Conservation (phyloP, 805 yeast genomes). For the Wickerhamomyces queroliae region DNA sequence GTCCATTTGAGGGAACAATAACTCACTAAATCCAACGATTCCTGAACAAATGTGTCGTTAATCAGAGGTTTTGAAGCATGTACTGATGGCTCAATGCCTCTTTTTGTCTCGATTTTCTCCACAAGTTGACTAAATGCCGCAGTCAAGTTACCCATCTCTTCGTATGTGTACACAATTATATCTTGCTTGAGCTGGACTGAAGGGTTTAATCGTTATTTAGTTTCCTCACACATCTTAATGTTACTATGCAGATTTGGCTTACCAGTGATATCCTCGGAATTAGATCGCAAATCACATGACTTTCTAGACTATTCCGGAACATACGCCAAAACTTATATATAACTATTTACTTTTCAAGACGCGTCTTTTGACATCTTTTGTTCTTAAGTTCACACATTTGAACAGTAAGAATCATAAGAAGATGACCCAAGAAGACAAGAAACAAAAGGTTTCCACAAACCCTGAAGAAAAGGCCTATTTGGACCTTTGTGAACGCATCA, state of each 20-base stretch:
- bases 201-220: too few species aligned
- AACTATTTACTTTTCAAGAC: neutral
- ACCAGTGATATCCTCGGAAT: too few species aligned
- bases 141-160: conserved; percentile 13
- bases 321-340: too few species aligned
- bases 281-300: too few species aligned
- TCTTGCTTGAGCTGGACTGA: neutral
- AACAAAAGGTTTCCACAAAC: conserved; percentile 6
- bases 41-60: conserved; percentile 17
- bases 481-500: conserved; percentile 71
- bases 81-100: conserved; percentile 2
- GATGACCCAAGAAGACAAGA: conserved; percentile 10
- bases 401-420: neutral
- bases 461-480: conserved; percentile 80
- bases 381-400: neutral
- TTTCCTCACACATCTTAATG: too few species aligned
- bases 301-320: too few species aligned
- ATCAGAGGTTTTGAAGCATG: conserved; percentile 3
- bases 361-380: neutral
- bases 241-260: too few species aligned
- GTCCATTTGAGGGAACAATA: too few species aligned
- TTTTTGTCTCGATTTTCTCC: conserved; percentile 5
- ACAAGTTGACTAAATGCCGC: conserved; percentile 8
- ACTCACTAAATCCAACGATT: conserved; percentile 14
- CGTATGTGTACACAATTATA: neutral